Evolutionary conservation across 2,329 filamentous ascomycete species (phyloP).

Genomic region (Apiospora hydei): DNA sequence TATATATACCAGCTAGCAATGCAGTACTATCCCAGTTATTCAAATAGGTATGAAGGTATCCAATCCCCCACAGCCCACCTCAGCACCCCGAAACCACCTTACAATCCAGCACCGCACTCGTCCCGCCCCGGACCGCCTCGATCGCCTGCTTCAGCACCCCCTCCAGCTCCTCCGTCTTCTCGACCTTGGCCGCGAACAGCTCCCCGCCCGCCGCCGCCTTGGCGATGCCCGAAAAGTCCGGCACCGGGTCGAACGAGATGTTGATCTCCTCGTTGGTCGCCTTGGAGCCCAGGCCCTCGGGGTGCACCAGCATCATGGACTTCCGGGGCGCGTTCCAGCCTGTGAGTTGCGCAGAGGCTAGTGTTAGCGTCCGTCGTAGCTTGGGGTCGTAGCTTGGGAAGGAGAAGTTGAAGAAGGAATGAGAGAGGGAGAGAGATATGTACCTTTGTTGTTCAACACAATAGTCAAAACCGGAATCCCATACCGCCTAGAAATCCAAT

Average conservation of each 20-base stretch:
- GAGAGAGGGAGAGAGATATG: constrained; percentile 27
- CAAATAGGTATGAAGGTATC: background rate
- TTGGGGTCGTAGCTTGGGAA: too few relatives aligned
- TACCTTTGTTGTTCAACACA: constrained; percentile 64
- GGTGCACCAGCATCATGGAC: constrained; percentile 64
- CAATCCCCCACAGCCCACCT: background rate
- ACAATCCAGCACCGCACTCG: constrained; percentile 61
- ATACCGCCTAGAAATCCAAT: constrained; percentile 64
- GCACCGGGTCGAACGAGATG: constrained; percentile 64
- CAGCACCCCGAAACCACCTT: constrained; percentile 56
- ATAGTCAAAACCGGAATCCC: constrained; percentile 62
- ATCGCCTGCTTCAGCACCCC: constrained; percentile 57
- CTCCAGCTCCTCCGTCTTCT: constrained; percentile 55
- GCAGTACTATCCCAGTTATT: background rate
- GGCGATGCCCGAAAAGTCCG: constrained; percentile 67
- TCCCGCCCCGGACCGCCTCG: constrained; percentile 56
- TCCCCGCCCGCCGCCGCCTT: constrained; percentile 65
- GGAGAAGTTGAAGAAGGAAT: background rate
- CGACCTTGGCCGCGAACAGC: constrained; percentile 57
- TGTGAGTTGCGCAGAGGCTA: constrained; percentile 31
- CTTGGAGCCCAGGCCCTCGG: constrained; percentile 60
- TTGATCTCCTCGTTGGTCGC: constrained; percentile 69
- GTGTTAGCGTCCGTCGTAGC: background rate
- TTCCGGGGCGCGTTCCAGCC: constrained; percentile 68
- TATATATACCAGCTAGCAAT: too few relatives aligned